These are phyloP conservation scores for Debaryomycetaceae sp. DNA, from an alignment of 1,139 yeast genomes.

Conservation along the genomic window DNA sequence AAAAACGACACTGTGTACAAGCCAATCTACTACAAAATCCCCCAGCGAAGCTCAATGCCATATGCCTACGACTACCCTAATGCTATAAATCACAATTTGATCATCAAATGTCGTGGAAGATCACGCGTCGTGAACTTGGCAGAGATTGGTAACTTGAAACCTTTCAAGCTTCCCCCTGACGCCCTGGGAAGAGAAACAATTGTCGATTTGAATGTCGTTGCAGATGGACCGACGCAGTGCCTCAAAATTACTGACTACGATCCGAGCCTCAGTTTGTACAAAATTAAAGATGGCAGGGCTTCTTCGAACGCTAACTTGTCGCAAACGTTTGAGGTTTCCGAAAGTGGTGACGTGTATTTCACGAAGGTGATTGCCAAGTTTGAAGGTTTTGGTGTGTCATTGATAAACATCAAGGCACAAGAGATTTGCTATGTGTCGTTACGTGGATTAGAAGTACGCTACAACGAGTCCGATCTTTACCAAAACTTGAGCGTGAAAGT, in stretches of 20 bases:
- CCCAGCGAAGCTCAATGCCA: constrained; percentile 92
- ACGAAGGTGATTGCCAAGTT: constrained; percentile 53
- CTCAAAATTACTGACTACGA: constrained; percentile 77
- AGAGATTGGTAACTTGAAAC: constrained; percentile 84
- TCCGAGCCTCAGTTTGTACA: constrained; percentile 65
- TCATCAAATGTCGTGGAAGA: constrained; percentile 59
- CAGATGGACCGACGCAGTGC: constrained; percentile 93
- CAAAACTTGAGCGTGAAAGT: constrained; percentile 72
- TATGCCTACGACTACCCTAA: constrained; percentile 98
- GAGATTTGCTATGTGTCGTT: constrained; percentile 78
- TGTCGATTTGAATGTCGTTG: constrained; percentile 85
- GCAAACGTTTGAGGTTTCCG: constrained; percentile 50
- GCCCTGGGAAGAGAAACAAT: constrained; percentile 33
- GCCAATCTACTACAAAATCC: constrained; percentile 69
- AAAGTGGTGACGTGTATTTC: constrained; percentile 58
- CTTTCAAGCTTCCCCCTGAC: constrained; percentile 62
- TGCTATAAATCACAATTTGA: constrained; percentile 71
- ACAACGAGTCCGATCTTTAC: constrained; percentile 75
- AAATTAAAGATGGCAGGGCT: constrained; percentile 25
- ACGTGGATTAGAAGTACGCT: constrained; percentile 71
- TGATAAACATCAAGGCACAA: constrained; percentile 58
- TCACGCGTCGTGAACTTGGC: constrained; percentile 78
- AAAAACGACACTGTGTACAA: constrained; percentile 42
- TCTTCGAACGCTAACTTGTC: constrained; percentile 17
- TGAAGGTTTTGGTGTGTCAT: constrained; percentile 84